These are phyloP conservation scores for Trypanosoma grayi DNA, from an alignment of 208 protist genomes.

Conservation along the genomic window DNA sequence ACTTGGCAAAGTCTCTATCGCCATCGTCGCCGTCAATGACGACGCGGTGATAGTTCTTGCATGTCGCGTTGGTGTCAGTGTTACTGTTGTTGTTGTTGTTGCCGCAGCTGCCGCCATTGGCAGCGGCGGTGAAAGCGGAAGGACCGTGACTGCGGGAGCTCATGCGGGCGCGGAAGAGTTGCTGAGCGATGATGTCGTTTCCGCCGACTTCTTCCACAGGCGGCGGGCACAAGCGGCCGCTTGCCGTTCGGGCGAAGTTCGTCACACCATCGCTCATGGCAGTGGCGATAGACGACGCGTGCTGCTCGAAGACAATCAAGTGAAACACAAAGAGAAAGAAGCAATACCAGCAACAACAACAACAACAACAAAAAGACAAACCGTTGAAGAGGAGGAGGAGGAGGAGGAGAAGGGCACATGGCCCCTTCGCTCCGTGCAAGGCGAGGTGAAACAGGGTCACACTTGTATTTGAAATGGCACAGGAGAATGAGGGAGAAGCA, in stretches of 20 bases:
- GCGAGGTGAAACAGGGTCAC: too few relatives aligned
- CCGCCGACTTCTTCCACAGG: neutral
- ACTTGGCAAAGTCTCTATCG: constrained; percentile 76
- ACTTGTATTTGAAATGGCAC: too few relatives aligned
- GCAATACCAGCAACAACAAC: neutral
- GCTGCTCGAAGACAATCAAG: neutral
- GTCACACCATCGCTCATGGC: neutral
- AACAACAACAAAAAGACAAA: neutral
- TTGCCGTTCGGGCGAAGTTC: neutral
- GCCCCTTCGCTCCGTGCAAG: too few relatives aligned
- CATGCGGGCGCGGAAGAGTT: constrained; percentile 2
- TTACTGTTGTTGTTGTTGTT: neutral
- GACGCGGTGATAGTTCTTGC: constrained; percentile 56
- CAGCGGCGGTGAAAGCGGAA: neutral
- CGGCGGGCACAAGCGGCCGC: neutral
- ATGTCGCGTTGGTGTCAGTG: neutral
- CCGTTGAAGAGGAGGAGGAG: neutral
- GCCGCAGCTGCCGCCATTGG: neutral
- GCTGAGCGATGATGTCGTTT: constrained; percentile 2
- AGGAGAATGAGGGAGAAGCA: neutral
- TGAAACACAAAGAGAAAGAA: neutral
- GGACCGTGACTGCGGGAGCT: too few relatives aligned
- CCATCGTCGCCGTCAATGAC: constrained; percentile 77
- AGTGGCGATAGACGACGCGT: neutral
- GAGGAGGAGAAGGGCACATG: too few relatives aligned